These are phyloP conservation scores for Collybia sp. DNA, from an alignment of 768 basidiomycete species.

Conservation along the genomic window DNA sequence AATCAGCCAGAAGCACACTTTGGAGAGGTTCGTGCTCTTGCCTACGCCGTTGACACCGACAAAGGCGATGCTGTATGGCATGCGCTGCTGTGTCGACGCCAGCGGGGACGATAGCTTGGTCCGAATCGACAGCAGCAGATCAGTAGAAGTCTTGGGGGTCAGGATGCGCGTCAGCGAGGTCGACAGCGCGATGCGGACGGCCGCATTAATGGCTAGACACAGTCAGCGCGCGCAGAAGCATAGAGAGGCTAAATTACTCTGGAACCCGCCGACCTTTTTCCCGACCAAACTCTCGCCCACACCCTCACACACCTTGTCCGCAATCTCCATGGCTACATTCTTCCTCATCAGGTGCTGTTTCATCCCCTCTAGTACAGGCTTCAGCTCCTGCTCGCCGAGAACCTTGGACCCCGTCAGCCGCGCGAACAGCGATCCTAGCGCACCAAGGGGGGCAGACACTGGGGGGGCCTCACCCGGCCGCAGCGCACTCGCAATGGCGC, in stretches of 20 bases:
- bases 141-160: slow-evolving; percentile 97
- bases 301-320: slow-evolving; percentile 91
- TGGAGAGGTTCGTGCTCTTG: slow-evolving; percentile 96
- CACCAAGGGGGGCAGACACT: slow-evolving; percentile 45
- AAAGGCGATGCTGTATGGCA: slow-evolving; percentile 92
- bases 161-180: slow-evolving; percentile 88
- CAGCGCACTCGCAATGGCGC: slow-evolving; percentile 59
- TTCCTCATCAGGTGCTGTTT: slow-evolving; percentile 98
- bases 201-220: slow-evolving; percentile 71
- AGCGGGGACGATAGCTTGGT: slow-evolving; percentile 77
- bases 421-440: slow-evolving; percentile 77
- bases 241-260: slow-evolving; percentile 48
- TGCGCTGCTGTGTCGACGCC: slow-evolving; percentile 68
- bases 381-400: slow-evolving; percentile 76
- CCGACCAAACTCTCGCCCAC: slow-evolving; percentile 90
- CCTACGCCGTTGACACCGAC: slow-evolving; percentile 99
- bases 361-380: slow-evolving; percentile 89
- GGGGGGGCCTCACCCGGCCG: slow-evolving; percentile 33
- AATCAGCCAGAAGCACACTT: slow-evolving; percentile 98
- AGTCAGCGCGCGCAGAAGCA: slow-evolving; percentile 7
- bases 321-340: slow-evolving; percentile 95
- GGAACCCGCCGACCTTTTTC: slow-evolving; percentile 86
- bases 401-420: slow-evolving; percentile 83
- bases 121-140: slow-evolving; percentile 88
- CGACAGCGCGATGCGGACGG: slow-evolving; percentile 80